phyloP scores from a whole-genome alignment of 371 early-diverging fungal genomes.

The Sporodiniella umbellata region DNA sequence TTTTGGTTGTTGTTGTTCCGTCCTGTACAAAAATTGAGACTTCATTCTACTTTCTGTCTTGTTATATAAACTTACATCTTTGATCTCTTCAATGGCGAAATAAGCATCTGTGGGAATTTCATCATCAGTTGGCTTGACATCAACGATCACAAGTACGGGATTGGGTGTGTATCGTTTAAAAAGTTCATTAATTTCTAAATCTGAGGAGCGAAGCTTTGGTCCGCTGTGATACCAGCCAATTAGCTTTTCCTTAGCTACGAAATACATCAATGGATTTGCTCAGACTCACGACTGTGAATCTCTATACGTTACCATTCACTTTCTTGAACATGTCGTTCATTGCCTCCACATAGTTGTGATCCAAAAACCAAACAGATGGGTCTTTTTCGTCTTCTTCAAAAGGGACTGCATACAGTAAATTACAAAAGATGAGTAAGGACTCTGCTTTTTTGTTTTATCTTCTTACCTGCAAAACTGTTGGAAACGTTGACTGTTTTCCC shows the following conservation, averaged over 20 bases:
- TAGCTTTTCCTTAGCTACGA: constrained; percentile 91
- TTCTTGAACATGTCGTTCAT: constrained; percentile 99
- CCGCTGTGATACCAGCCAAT: constrained; percentile 99
- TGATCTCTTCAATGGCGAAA: constrained; percentile 89
- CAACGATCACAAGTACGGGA: constrained; percentile 94
- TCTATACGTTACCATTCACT: constrained; percentile 83
- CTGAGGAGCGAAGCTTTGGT: constrained; percentile 95
- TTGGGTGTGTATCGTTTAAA: constrained; percentile 93
- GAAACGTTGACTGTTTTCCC: constrained; percentile 94
- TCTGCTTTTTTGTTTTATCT: background rate
- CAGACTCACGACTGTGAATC: background rate
- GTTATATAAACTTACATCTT: constrained; percentile 78
- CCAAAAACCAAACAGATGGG: constrained; percentile 97
- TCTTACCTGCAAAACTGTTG: constrained; percentile 96
- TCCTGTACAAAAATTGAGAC: no score
- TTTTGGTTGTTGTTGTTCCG: constrained; percentile 91
- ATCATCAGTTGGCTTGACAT: constrained; percentile 89
- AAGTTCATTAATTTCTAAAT: constrained; percentile 97
- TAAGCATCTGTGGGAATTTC: constrained; percentile 97
- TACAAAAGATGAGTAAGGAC: background rate
- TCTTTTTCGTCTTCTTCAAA: constrained; percentile 99
- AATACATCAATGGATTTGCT: background rate
- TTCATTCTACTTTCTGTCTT: no score
- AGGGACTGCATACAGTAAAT: constrained; percentile 72
- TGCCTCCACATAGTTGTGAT: constrained; percentile 98